Base-by-base conservation (phyloP, 306 rosid species). In the Sophora flavescens region DNA sequence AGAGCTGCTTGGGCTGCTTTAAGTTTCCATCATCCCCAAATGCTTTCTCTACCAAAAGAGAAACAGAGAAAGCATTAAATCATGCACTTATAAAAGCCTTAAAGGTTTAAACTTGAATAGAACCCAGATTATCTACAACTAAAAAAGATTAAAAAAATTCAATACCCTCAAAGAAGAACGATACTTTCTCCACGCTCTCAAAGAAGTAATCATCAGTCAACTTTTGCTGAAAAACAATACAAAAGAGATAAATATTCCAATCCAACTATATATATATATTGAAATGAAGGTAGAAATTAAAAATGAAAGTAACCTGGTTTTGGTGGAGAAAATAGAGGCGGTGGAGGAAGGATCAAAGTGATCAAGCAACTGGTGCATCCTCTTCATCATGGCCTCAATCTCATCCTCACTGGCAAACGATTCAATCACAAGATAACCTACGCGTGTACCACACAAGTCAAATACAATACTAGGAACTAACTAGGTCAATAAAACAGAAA, bases 101-200 rank as follows among this genome's bases (percentile, higher is more conserved):
- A 52, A 75, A 47, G 16, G 15, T 14, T 8, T 10, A 44, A 44
- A 44, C 42, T 71, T 30, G 63, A 33, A 48, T n/a, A 16, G 32
- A 59, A 59, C 53, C 54, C 59, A 64, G 3, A 57, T 56, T 48
- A 61, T 30, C 16, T 13, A 39, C 12, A 64, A 38, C 41, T 9
- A 15, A 74, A 64, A 64, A 78, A 30, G n/a, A 53, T 26, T 16
- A 33, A 39, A 42, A 16, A 10, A 15, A 33, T 16, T 2, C 8
- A 17, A 81, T 77, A 90, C 97, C 97, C 87, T 95, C 99, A 33
- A 95, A 92, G 89, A 95, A 95, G 80, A 83, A 92, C 6, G 97
- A 94, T 81, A 94, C 69, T 8, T 73, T 89, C 58, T 92, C 93
- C 10, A 58, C 98, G 76, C 98, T 95, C 41, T 92, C 90, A 22